These are phyloP conservation scores for Anacardium occidentale DNA, from an alignment of 345 rosid genomes.

Conservation along the genomic window DNA sequence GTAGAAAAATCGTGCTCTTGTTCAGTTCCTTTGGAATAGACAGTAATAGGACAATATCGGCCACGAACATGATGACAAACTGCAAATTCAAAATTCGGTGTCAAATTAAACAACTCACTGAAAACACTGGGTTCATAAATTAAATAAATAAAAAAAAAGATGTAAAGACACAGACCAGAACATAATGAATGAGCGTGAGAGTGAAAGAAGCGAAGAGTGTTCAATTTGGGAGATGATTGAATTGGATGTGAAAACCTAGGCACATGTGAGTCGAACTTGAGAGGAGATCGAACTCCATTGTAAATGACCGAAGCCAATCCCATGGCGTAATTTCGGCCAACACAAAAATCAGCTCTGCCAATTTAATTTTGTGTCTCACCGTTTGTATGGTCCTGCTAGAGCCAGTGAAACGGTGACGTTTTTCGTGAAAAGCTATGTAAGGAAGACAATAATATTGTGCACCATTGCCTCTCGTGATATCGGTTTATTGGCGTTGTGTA, in stretches of 20 bases:
- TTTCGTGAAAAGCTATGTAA: not conserved
- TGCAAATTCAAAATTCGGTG: slow-evolving; percentile 23
- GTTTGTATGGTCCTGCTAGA: not conserved
- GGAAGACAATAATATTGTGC: too few species aligned
- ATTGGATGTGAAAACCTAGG: slow-evolving; percentile 28
- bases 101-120: not conserved
- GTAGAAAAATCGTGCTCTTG: slow-evolving; percentile 57
- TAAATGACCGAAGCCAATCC: slow-evolving; percentile 65
- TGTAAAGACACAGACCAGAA: not conserved
- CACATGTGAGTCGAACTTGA: slow-evolving; percentile 37
- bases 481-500: too few species aligned
- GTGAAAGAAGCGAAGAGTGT: slow-evolving; percentile 33
- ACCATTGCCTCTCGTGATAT: too few species aligned
- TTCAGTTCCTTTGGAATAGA: slow-evolving; percentile 48
- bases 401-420: not conserved
- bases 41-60: slow-evolving; percentile 25
- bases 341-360: not conserved
- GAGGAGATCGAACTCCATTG: slow-evolving; percentile 45
- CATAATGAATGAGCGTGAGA: slow-evolving; percentile 30
- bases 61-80: slow-evolving; percentile 31
- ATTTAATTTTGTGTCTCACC: not conserved
- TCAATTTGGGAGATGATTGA: slow-evolving; percentile 36
- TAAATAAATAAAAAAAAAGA: not conserved
- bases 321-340: slow-evolving; percentile 30
- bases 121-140: not conserved